Percentiles rank a stretch among this genome's conserved stretches.
Conservation (phyloP, 139 green algal genomes). For the Deuterostichococcus epilithicus region DNA sequence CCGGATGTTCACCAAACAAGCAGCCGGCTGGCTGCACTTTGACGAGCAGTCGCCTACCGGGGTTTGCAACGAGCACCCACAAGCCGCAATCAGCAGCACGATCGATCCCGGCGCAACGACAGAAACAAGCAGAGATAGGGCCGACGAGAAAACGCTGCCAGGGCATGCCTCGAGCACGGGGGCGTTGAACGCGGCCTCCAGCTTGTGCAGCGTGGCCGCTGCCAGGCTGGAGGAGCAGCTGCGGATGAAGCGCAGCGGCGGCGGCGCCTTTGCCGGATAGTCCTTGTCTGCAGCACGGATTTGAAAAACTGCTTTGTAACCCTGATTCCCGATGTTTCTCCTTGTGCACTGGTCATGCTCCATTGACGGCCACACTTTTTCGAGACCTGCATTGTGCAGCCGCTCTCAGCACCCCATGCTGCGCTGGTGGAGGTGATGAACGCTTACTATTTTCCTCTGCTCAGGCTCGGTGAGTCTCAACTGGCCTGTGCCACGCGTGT, state of each 20-base stretch:
- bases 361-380: too few relatives aligned
- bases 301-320: too few relatives aligned
- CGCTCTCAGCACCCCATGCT: too few relatives aligned
- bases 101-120: not conserved
- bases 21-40: not conserved
- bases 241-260: conserved; percentile 80
- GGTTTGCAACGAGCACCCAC: not conserved
- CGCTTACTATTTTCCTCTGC: too few relatives aligned
- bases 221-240: conserved; percentile 70
- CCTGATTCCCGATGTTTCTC: too few relatives aligned
- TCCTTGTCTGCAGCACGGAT: conserved; percentile 37
- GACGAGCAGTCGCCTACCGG: not conserved
- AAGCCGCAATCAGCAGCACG: not conserved
- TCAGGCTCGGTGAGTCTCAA: too few relatives aligned
- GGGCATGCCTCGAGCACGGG: conserved; percentile 69
- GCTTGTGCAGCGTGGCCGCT: conserved; percentile 57
- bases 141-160: not conserved
- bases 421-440: too few relatives aligned
- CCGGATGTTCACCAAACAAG: too few relatives aligned
- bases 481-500: not conserved
- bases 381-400: too few relatives aligned
- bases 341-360: too few relatives aligned
- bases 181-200: conserved; percentile 67
- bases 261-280: conserved; percentile 39
- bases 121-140: not conserved